These are phyloP conservation scores for Emericellopsis terricola DNA, from an alignment of 495 filamentous ascomycete genomes.

Conservation along the genomic window DNA sequence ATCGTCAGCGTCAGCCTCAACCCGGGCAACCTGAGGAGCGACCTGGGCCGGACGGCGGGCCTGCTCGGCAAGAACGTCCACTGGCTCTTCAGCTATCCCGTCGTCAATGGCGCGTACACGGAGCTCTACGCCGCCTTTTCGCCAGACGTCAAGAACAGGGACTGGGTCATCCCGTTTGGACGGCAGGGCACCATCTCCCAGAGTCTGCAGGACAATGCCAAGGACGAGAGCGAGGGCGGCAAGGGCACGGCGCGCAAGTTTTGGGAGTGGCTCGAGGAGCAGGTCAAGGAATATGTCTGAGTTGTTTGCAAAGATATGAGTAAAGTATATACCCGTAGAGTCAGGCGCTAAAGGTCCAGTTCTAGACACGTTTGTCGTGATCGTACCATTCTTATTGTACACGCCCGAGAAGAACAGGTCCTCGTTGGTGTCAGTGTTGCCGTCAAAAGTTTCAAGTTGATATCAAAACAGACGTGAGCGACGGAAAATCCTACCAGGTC, in stretches of 20 bases:
- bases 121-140: conserved; percentile 22
- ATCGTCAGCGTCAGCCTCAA: conserved; percentile 18
- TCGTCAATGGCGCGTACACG: conserved; percentile 22
- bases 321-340: background rate
- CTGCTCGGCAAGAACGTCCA: no score
- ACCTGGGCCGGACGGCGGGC: conserved; percentile 8
- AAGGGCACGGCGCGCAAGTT: conserved; percentile 11
- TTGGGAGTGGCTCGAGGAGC: conserved; percentile 20
- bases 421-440: no score
- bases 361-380: conserved; percentile 41
- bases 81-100: no score
- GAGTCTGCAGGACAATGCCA: background rate
- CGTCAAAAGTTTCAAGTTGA: no score
- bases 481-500: no score
- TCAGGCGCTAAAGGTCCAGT: background rate
- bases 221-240: conserved; percentile 5
- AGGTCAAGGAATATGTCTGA: conserved; percentile 8
- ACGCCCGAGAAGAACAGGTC: conserved; percentile 61
- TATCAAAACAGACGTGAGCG: no score
- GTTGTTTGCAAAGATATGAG: no score
- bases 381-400: conserved; percentile 43
- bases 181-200: background rate
- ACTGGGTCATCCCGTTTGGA: conserved; percentile 1
- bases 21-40: conserved; percentile 24
- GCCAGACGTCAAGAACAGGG: conserved; percentile 14